phyloP scores from a whole-genome alignment of 2,329 filamentous ascomycete species.

The Falciphora oryzae region DNA sequence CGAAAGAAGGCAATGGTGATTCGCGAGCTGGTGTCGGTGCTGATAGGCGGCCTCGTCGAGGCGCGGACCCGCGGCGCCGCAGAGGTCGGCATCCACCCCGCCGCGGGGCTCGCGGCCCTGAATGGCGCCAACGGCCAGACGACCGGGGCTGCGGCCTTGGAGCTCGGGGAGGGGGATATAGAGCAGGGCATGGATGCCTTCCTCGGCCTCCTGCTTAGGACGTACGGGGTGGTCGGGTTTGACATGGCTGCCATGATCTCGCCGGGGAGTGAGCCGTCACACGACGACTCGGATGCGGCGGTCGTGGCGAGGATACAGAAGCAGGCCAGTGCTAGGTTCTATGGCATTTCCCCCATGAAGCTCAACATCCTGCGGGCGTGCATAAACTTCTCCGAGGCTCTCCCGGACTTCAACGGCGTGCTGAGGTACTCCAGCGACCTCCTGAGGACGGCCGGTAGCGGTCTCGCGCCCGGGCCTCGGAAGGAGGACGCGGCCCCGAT shows the following conservation, averaged over 20 bases:
- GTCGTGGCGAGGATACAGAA: constrained; percentile 52
- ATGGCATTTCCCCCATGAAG: constrained; percentile 76
- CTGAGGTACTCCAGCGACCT: constrained; percentile 80
- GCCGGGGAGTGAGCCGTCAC: constrained; percentile 15
- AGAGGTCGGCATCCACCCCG: constrained; percentile 94
- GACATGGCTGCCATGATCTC: constrained; percentile 27
- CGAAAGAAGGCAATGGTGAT: constrained; percentile 90
- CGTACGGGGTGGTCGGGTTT: constrained; percentile 57
- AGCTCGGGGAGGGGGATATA: constrained; percentile 58
- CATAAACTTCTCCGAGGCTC: constrained; percentile 86
- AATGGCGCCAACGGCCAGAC: constrained; percentile 48
- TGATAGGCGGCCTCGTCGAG: constrained; percentile 81
- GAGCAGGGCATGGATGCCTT: constrained; percentile 62
- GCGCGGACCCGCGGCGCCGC: constrained; percentile 88
- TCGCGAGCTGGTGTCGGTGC: constrained; percentile 74
- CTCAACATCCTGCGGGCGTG: constrained; percentile 83
- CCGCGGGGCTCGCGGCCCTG: constrained; percentile 73
- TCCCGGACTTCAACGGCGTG: constrained; percentile 89
- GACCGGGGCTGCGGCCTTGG: constrained; percentile 49
- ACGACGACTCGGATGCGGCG: constrained; percentile 45
- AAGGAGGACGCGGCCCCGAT: constrained; percentile 64
- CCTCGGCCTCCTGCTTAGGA: constrained; percentile 54
- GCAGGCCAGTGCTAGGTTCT: constrained; percentile 55
- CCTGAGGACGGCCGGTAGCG: constrained; percentile 73
- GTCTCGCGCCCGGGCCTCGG: constrained; percentile 66